phyloP scores from a whole-genome alignment of 1,139 yeast species.

The Protomyces lactucae-debilis region DNA sequence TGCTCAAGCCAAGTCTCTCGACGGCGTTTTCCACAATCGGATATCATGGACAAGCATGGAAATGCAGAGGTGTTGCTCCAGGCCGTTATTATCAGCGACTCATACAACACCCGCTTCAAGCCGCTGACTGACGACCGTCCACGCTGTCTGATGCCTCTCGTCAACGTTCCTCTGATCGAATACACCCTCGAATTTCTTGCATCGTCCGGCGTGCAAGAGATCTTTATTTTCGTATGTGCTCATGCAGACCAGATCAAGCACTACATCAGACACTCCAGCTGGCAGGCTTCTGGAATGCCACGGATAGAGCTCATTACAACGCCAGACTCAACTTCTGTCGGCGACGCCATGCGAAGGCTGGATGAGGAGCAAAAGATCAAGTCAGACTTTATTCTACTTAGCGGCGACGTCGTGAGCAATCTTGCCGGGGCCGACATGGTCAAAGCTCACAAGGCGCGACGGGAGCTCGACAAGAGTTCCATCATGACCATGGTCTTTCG shows the following conservation, averaged over 20 bases:
- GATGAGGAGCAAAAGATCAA: conserved; percentile 85
- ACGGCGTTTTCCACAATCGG: too few species aligned
- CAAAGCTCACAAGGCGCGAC: conserved; percentile 66
- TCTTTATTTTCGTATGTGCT: conserved; percentile 78
- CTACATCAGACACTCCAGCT: conserved; percentile 75
- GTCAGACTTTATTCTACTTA: conserved; percentile 80
- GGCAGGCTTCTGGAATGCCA: conserved; percentile 71
- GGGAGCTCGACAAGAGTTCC: conserved; percentile 71
- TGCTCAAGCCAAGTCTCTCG: too few species aligned
- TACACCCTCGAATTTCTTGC: conserved; percentile 93
- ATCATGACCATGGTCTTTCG: conserved; percentile 90
- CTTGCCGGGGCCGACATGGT: conserved; percentile 71
- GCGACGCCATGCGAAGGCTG: conserved; percentile 94
- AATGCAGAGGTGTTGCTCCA: conserved; percentile 42
- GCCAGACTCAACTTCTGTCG: conserved; percentile 86
- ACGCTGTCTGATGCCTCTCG: conserved; percentile 82
- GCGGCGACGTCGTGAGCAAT: conserved; percentile 93
- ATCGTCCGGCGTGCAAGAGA: conserved; percentile 83
- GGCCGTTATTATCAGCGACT: conserved; percentile 90
- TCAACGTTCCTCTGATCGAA: conserved; percentile 88
- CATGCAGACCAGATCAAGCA: conserved; percentile 84
- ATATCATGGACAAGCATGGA: neutral
- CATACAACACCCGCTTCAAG: conserved; percentile 85
- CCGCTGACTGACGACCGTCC: conserved; percentile 84
- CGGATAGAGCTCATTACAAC: conserved; percentile 70